phyloP scores from a whole-genome alignment of 1,139 yeast species.

The Kurtzmaniella quercitrusa region DNA sequence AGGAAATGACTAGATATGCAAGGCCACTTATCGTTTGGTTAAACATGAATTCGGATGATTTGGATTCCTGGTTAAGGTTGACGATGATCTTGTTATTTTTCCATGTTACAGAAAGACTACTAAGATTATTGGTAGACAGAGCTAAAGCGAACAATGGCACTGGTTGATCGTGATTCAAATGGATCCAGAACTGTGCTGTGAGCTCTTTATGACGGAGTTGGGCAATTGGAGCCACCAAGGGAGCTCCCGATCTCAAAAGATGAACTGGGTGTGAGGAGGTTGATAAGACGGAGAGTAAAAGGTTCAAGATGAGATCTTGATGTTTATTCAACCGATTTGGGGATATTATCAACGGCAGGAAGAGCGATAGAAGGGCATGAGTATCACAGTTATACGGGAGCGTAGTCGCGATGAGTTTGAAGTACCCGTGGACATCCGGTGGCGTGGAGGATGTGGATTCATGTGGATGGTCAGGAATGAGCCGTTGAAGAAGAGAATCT shows the following conservation, averaged over 20 bases:
- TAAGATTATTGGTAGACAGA: neutral
- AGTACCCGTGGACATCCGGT: neutral
- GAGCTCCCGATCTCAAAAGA: neutral
- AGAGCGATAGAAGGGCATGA: neutral
- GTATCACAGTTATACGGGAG: neutral
- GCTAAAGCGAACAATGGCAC: neutral
- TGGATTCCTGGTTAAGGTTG: neutral
- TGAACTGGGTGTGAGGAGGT: neutral
- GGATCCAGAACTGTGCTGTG: slow-evolving; percentile 1
- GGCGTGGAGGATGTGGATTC: neutral
- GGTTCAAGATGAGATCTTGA: neutral
- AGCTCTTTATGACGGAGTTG: neutral
- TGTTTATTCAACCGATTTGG: neutral
- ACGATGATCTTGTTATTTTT: neutral
- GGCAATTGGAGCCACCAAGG: slow-evolving; percentile 1
- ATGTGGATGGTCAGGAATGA: neutral
- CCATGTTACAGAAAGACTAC: neutral
- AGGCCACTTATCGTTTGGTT: slow-evolving; percentile 22
- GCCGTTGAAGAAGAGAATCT: neutral
- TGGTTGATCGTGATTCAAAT: neutral
- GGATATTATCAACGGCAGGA: neutral
- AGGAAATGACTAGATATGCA: slow-evolving; percentile 33
- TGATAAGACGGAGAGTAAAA: neutral
- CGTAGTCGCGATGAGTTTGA: neutral
- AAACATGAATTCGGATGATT: neutral